These are phyloP conservation scores for Canna indica DNA, from an alignment of 176 grass and related monocot species.

Conservation along the genomic window DNA sequence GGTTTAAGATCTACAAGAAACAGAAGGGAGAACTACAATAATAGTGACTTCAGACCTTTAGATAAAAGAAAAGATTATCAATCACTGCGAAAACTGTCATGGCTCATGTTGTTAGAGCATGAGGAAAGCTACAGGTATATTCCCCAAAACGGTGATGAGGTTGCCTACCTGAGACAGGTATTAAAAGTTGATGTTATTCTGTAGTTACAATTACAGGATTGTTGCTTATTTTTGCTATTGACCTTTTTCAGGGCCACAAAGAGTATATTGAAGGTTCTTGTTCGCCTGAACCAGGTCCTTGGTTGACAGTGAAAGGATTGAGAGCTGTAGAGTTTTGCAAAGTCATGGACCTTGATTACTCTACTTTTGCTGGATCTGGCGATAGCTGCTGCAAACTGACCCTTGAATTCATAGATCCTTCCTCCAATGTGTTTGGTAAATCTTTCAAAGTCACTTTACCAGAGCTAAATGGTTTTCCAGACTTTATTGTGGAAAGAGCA, in stretches of 20 bases:
- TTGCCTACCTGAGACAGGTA: slow-evolving; percentile 92
- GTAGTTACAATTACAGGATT: slow-evolving; percentile 3
- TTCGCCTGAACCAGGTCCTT: slow-evolving; percentile 39
- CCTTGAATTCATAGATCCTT: slow-evolving; percentile 44
- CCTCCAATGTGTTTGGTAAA: slow-evolving; percentile 43
- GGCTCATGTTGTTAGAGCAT: slow-evolving; percentile 91
- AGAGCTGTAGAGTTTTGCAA: slow-evolving; percentile 85
- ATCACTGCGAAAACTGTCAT: slow-evolving; percentile 46
- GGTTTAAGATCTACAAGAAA: slow-evolving; percentile 77
- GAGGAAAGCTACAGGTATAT: slow-evolving; percentile 90
- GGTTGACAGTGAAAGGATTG: slow-evolving; percentile 43
- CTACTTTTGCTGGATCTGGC: slow-evolving; percentile 74
- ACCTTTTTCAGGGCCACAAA: slow-evolving; percentile 61
- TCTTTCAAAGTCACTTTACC: slow-evolving; percentile 60
- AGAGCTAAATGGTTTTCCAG: slow-evolving; percentile 61
- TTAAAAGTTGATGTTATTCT: slow-evolving; percentile 2
- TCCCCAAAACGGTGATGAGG: slow-evolving; percentile 83
- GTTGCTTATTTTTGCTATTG: slow-evolving; percentile 17
- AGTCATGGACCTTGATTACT: slow-evolving; percentile 54
- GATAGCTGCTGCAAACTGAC: slow-evolving; percentile 85
- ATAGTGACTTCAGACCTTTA: slow-evolving; percentile 34
- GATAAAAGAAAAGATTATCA: slow-evolving; percentile 42
- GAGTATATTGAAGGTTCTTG: slow-evolving; percentile 42
- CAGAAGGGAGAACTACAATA: slow-evolving; percentile 51
- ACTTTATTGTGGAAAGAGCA: slow-evolving; percentile 91